Conservation (phyloP, 768 basidiomycete species). For the Boletus huronensis region DNA sequence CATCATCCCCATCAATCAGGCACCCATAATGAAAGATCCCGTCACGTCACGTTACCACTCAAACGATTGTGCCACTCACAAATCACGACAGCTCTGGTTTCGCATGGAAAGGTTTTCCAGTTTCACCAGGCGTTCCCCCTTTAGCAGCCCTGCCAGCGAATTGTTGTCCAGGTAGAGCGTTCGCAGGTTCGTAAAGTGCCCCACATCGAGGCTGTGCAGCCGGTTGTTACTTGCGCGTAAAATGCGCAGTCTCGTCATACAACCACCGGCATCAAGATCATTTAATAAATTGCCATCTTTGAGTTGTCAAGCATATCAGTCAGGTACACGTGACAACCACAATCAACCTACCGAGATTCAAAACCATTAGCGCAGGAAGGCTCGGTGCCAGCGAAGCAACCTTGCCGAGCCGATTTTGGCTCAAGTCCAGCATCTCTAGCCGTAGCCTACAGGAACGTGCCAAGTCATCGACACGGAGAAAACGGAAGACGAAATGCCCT, state of each 20-base stretch:
- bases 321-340: constrained; percentile 10
- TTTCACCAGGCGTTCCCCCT: constrained; percentile 57
- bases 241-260: constrained; percentile 72
- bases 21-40: constrained; percentile 37
- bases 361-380: constrained; percentile 58
- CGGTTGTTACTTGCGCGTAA: constrained; percentile 84
- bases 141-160: constrained; percentile 46
- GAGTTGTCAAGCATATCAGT: constrained; percentile 16
- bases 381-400: constrained; percentile 56
- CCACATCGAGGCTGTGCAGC: constrained; percentile 61
- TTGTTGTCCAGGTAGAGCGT: constrained; percentile 95
- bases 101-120: constrained; percentile 90
- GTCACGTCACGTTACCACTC: constrained; percentile 30
- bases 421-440: constrained; percentile 80
- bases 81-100: constrained; percentile 73
- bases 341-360: constrained; percentile 77
- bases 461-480: constrained; percentile 11
- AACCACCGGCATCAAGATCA: constrained; percentile 48
- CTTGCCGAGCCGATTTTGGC: constrained; percentile 63
- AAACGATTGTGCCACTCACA: constrained; percentile 53
- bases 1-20: constrained; percentile 35
- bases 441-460: constrained; percentile 38
- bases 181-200: constrained; percentile 64
- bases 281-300: constrained; percentile 72
- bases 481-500: constrained; percentile 9